A percentile compares a stretch with the other conserved stretches of the same genome.
These are phyloP conservation scores for Picochlorum sp. DNA, from an alignment of 139 green algal genomes.

Conservation along the genomic window DNA sequence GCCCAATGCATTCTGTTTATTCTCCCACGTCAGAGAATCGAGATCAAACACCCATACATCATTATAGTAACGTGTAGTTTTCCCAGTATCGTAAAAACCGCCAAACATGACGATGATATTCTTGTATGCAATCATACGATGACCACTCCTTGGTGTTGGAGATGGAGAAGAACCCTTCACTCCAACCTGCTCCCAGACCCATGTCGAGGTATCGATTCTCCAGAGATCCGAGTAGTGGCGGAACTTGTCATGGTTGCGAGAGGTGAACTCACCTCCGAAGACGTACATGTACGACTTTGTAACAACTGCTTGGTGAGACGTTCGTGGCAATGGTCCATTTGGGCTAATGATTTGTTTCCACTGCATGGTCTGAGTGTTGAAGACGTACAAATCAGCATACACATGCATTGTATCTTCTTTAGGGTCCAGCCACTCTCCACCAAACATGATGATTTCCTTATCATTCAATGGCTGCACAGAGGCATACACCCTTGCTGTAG, in stretches of 20 bases:
- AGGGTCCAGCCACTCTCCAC: constrained; percentile 82
- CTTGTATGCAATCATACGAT: constrained; percentile 78
- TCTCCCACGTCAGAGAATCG: constrained; percentile 60
- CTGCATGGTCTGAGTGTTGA: constrained; percentile 53
- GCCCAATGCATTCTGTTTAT: constrained; percentile 18
- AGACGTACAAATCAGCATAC: constrained; percentile 86
- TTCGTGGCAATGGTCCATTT: constrained; percentile 71
- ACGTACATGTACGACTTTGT: constrained; percentile 76
- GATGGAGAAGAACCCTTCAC: constrained; percentile 43
- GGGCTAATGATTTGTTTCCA: constrained; percentile 64
- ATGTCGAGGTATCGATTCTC: constrained; percentile 77
- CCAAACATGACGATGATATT: constrained; percentile 81
- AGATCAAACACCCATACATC: constrained; percentile 83
- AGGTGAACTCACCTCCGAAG: constrained; percentile 95
- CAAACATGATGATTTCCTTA: constrained; percentile 77
- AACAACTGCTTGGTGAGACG: constrained; percentile 74
- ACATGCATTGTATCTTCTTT: constrained; percentile 64
- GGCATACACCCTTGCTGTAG: constrained; percentile 69
- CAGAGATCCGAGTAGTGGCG: constrained; percentile 91
- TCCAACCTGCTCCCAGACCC: constrained; percentile 84
- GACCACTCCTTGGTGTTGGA: constrained; percentile 68
- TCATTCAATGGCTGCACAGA: constrained; percentile 38
- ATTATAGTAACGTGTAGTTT: constrained; percentile 76
- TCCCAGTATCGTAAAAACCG: constrained; percentile 84
- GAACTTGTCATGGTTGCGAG: constrained; percentile 80